These are phyloP conservation scores for Heritiera fomes DNA, from an alignment of 345 rosid species.

Conservation along the genomic window DNA sequence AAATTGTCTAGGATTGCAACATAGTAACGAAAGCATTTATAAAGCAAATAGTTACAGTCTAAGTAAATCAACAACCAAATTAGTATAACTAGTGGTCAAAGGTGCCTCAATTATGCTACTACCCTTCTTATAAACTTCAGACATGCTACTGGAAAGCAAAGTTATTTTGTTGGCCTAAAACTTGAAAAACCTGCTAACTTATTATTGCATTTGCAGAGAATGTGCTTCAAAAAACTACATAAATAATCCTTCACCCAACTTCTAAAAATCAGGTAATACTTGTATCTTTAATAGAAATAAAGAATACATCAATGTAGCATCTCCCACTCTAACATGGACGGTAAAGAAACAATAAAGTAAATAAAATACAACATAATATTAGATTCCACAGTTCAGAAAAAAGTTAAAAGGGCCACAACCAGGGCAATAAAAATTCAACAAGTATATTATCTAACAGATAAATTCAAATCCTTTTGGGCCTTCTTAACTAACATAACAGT, in stretches of 20 bases:
- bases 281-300: background rate
- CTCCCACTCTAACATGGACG: background rate
- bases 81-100: background rate
- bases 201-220: background rate
- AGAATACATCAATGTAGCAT: background rate
- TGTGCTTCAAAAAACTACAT: background rate
- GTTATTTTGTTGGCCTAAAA: background rate
- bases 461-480: background rate
- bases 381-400: background rate
- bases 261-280: background rate
- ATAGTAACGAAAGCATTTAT: background rate
- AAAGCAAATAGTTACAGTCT: background rate
- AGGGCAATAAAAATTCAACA: background rate
- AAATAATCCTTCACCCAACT: background rate
- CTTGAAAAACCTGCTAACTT: background rate
- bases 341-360: background rate
- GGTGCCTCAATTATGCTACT: background rate
- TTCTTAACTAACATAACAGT: background rate
- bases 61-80: background rate
- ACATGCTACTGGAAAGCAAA: background rate
- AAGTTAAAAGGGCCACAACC: background rate
- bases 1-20: background rate
- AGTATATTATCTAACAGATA: background rate
- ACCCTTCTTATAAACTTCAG: background rate
- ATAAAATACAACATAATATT: background rate